Conservation (phyloP, 441 rosid species). For the Flueggea neowawraea region DNA sequence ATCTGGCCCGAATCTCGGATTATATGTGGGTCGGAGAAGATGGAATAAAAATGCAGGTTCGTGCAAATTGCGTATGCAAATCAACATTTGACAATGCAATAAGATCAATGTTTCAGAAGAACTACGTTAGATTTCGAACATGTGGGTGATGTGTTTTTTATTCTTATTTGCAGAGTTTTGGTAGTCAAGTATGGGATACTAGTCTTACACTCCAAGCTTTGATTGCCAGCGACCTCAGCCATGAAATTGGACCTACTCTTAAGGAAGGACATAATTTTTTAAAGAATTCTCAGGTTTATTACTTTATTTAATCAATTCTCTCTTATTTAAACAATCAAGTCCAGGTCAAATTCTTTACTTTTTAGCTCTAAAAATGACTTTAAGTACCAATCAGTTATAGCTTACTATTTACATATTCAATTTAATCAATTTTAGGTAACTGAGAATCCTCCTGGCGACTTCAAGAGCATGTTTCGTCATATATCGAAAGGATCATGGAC, state of each 20-base stretch:
- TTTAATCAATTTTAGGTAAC: constrained; percentile 9
- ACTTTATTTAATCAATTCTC: too few relatives aligned
- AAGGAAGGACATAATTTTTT: constrained; percentile 44
- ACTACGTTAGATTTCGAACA: neutral
- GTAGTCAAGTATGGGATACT: constrained; percentile 63
- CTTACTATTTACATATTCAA: too few relatives aligned
- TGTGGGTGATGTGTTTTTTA: neutral
- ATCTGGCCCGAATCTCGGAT: constrained; percentile 40
- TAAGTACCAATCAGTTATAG: too few relatives aligned
- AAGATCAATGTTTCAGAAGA: neutral
- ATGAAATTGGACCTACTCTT: constrained; percentile 34
- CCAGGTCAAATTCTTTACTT: too few relatives aligned
- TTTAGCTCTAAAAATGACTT: too few relatives aligned
- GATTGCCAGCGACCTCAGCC: constrained; percentile 28
- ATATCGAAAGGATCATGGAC: constrained; percentile 25
- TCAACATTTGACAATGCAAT: neutral
- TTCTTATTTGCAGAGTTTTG: constrained; percentile 31
- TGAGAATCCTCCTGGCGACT: constrained; percentile 23
- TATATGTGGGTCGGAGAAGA: constrained; percentile 59
- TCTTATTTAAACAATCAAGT: too few relatives aligned
- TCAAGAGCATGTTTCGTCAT: constrained; percentile 21
- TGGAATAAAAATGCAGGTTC: constrained; percentile 56
- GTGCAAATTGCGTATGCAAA: neutral
- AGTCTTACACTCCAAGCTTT: constrained; percentile 40
- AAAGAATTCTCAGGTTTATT: constrained; percentile 46